Evolutionary conservation across 805 yeast genomes (phyloP).

Genomic region (Pichia cabralensis): DNA sequence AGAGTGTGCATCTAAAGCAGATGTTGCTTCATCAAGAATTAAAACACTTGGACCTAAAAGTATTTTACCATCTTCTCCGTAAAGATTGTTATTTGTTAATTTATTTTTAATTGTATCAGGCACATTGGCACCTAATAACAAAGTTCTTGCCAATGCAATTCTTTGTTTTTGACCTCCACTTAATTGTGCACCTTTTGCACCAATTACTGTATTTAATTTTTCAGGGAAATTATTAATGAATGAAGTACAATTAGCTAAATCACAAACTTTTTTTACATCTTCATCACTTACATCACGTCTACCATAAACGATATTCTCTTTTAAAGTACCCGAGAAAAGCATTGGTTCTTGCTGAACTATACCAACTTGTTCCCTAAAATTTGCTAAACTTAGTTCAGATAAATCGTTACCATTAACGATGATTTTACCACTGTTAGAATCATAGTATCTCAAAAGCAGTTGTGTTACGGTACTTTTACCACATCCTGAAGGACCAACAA

Average conservation of each 20-base stretch:
- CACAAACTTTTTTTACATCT: constrained; percentile 50
- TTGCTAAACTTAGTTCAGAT: constrained; percentile 55
- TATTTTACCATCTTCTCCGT: constrained; percentile 17
- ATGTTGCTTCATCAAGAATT: constrained; percentile 88
- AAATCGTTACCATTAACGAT: constrained; percentile 56
- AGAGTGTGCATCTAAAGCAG: constrained; percentile 83
- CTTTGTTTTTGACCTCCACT: constrained; percentile 96
- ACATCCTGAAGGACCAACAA: constrained; percentile 96
- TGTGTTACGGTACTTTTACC: constrained; percentile 89
- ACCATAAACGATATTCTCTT: constrained; percentile 79
- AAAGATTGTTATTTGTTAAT: constrained; percentile 9
- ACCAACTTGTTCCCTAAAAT: constrained; percentile 68
- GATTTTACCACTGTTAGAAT: constrained; percentile 58
- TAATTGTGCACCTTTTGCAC: constrained; percentile 78
- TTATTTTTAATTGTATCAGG: constrained; percentile 4
- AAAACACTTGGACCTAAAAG: constrained; percentile 58
- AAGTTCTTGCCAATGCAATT: constrained; percentile 81
- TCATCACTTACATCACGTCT: constrained; percentile 47
- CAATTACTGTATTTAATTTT: constrained; percentile 72
- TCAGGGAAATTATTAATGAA: constrained; percentile 73
- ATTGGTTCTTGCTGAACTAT: constrained; percentile 91
- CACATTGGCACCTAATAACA: constrained; percentile 39
- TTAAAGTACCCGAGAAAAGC: constrained; percentile 73
- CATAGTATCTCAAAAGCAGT: constrained; percentile 73
- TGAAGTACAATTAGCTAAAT: constrained; percentile 60